phyloP scores from a whole-genome alignment of 352 stramenopile genomes.

The Phytophthora idaei region DNA sequence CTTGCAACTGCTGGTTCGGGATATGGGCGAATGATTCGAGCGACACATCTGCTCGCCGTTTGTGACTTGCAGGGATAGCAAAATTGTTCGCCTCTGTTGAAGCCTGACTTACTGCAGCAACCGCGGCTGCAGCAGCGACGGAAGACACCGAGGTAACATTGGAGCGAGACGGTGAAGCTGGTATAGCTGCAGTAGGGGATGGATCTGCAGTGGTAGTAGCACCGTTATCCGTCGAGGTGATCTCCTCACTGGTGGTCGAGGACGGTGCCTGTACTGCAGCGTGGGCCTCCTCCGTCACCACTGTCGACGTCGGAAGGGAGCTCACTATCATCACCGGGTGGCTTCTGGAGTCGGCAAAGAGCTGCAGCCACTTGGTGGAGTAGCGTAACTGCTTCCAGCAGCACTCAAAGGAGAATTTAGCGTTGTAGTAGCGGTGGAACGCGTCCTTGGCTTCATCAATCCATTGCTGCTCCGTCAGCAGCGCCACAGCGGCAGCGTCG shows the following conservation, averaged over 20 bases:
- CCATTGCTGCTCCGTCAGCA: conserved; percentile 47
- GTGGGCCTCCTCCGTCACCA: conserved; percentile 4
- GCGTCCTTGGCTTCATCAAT: conserved; percentile 60
- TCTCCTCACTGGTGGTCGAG: conserved; percentile 22
- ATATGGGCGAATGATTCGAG: conserved; percentile 22
- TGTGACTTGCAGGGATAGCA: conserved; percentile 8
- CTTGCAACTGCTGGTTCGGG: conserved; percentile 29
- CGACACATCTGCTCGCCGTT: conserved; percentile 20
- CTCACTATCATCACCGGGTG: conserved; percentile 25
- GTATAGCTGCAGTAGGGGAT: conserved; percentile 1
- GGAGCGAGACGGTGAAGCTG: not conserved
- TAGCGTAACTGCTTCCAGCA: conserved; percentile 76
- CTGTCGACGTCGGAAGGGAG: conserved; percentile 1
- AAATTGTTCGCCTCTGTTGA: conserved; percentile 10
- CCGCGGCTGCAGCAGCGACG: conserved; percentile 10
- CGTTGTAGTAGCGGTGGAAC: conserved; percentile 52
- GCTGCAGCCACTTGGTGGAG: conserved; percentile 67
- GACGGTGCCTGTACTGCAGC: conserved; percentile 7
- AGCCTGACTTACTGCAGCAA: conserved; percentile 13
- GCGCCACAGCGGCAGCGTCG: conserved; percentile 14
- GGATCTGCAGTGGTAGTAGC: not conserved
- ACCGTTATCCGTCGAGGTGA: conserved; percentile 1
- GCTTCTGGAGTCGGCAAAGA: conserved; percentile 53
- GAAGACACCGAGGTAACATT: conserved; percentile 6
- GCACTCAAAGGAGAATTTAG: conserved; percentile 72